Conservation (phyloP, 1,284 basidiomycete genomes). For the Ganoderma lucidum region DNA sequence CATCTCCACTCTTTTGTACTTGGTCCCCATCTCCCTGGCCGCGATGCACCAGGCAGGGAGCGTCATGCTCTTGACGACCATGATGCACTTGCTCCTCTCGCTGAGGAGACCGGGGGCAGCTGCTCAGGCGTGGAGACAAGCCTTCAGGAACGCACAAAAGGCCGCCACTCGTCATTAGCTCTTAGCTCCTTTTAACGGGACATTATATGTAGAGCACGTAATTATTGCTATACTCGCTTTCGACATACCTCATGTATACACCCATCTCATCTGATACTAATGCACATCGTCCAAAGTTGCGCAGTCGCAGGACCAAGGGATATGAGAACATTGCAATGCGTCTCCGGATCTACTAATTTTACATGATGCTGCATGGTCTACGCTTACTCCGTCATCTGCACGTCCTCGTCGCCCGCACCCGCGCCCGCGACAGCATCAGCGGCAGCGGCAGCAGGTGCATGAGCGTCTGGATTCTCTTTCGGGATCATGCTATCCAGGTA, state of each 20-base stretch:
- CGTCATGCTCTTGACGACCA: slow-evolving; percentile 86
- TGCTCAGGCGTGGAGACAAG: slow-evolving; percentile 69
- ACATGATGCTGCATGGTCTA: slow-evolving; percentile 22
- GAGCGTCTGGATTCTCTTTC: slow-evolving; percentile 57
- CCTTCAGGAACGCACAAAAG: slow-evolving; percentile 32
- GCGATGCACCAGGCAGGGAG: slow-evolving; percentile 96
- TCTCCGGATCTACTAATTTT: slow-evolving; percentile 28
- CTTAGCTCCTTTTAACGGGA: neutral
- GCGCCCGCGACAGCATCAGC: slow-evolving; percentile 42
- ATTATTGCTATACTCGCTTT: slow-evolving; percentile 27
- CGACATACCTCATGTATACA: slow-evolving; percentile 11
- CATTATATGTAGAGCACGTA: slow-evolving; percentile 23
- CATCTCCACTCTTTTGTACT: slow-evolving; percentile 91
- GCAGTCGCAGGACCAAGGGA: neutral
- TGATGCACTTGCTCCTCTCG: slow-evolving; percentile 80
- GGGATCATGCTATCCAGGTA: slow-evolving; percentile 78
- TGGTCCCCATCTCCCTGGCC: slow-evolving; percentile 94
- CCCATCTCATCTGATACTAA: slow-evolving; percentile 23
- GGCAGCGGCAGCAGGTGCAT: slow-evolving; percentile 44
- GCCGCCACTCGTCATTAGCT: neutral
- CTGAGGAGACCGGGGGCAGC: slow-evolving; percentile 77
- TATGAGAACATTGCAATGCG: slow-evolving; percentile 27
- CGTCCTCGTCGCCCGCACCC: slow-evolving; percentile 68
- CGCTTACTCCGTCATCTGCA: slow-evolving; percentile 77
- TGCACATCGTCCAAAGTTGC: neutral